Evolutionary conservation across 192 early-diverging fungal genomes (phyloP).

Genomic region (Entophlyctis luteolus): DNA sequence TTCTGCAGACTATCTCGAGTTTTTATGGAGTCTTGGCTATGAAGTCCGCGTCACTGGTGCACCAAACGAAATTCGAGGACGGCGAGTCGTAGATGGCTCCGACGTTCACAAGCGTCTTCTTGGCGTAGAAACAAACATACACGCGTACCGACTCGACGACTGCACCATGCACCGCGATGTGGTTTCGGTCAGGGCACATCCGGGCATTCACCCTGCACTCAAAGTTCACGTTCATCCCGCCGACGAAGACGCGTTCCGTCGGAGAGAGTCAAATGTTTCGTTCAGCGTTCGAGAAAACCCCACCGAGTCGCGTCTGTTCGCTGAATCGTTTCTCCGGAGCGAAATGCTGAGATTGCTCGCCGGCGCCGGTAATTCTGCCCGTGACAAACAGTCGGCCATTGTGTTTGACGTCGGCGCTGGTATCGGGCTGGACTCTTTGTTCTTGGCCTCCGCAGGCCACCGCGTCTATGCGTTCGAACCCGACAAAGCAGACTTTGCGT

Average conservation of each 20-base stretch:
- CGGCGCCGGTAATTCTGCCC: no score
- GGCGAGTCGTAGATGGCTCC: background rate
- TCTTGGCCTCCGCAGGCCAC: background rate
- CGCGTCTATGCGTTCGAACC: background rate
- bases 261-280: no score
- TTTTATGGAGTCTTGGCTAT: background rate
- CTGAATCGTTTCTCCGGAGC: no score
- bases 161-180: background rate
- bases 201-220: no score
- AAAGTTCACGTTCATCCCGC: no score
- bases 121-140: background rate
- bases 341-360: no score
- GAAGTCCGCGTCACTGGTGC: background rate
- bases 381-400: no score
- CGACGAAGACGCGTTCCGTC: no score
- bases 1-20: background rate
- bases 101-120: background rate
- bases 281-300: no score
- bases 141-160: background rate
- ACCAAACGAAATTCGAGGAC: background rate
- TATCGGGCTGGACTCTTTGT: background rate
- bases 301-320: no score
- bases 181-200: no score
- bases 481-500: background rate
- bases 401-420: background rate